Percentiles rank a stretch among this genome's conserved stretches.
These are phyloP conservation scores for Cryptosporidium sp. DNA, from an alignment of 169 alveolate genomes.

Conservation along the genomic window DNA sequence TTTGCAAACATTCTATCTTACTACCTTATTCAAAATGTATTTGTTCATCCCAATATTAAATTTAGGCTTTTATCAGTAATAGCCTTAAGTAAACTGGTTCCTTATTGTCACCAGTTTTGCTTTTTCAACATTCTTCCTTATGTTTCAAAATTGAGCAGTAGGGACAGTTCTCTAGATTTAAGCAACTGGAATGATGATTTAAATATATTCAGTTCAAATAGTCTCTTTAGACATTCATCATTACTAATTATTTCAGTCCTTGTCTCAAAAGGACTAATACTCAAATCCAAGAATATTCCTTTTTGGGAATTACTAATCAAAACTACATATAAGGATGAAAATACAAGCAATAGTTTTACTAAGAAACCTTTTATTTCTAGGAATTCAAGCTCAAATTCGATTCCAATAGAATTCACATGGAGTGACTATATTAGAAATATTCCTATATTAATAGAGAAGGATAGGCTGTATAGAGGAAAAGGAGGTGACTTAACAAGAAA, in stretches of 20 bases:
- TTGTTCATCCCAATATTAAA: slow-evolving; percentile 52
- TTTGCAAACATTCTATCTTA: slow-evolving; percentile 26
- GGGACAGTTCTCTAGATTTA: not conserved
- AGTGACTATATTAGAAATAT: slow-evolving; percentile 64
- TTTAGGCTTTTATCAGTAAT: slow-evolving; percentile 12
- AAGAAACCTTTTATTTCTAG: not conserved
- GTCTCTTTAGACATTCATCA: slow-evolving; percentile 45
- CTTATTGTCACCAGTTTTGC: slow-evolving; percentile 7
- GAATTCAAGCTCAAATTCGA: not conserved
- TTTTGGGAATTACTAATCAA: not conserved
- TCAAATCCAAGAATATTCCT: not conserved
- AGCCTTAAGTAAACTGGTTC: slow-evolving; percentile 36
- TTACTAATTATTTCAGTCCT: slow-evolving; percentile 27
- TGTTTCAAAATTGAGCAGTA: not conserved
- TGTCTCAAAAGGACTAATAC: not conserved
- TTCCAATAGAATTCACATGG: slow-evolving; percentile 18
- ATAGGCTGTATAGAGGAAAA: slow-evolving; percentile 75
- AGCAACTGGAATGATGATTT: not conserved
- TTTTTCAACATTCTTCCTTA: not conserved
- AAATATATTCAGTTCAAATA: slow-evolving; percentile 3
- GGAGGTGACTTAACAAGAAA: slow-evolving; percentile 78
- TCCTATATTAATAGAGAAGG: slow-evolving; percentile 69
- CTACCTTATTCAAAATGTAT: slow-evolving; percentile 41
- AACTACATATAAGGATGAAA: not conserved
- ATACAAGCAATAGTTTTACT: not conserved